phyloP scores from a whole-genome alignment of 2,329 filamentous ascomycete species.

The Ophiostoma pallidulum region DNA sequence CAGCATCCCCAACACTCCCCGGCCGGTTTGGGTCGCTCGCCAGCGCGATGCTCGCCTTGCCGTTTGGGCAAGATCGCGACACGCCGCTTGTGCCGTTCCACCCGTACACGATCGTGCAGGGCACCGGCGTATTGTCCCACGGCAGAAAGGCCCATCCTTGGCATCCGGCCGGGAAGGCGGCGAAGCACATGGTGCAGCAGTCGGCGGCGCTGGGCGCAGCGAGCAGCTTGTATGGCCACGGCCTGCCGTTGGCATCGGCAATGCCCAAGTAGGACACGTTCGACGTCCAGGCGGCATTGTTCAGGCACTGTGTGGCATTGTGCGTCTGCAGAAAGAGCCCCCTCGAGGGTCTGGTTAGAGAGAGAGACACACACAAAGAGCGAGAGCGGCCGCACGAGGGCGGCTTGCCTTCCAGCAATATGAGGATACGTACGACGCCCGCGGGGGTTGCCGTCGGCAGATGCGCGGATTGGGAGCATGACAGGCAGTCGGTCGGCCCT shows the following conservation, averaged over 20 bases:
- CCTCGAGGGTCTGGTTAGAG: not conserved
- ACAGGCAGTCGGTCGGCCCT: not conserved
- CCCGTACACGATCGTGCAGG: constrained; percentile 13
- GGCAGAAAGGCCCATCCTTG: constrained; percentile 15
- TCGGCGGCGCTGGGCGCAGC: not conserved
- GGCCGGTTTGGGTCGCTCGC: not conserved
- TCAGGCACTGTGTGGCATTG: constrained; percentile 1
- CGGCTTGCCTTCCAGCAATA: not conserved
- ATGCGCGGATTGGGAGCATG: not conserved
- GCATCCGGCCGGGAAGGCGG: constrained; percentile 7
- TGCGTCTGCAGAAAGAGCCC: not conserved
- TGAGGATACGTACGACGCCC: not conserved
- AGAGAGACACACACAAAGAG: too few species aligned
- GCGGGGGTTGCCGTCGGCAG: not conserved
- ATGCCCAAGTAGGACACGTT: constrained; percentile 15
- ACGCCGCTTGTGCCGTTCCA: constrained; percentile 8
- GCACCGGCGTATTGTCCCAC: constrained; percentile 12
- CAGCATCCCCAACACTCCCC: constrained; percentile 10
- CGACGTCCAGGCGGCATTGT: not conserved
- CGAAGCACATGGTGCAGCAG: constrained; percentile 12
- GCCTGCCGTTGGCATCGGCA: not conserved
- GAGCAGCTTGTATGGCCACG: constrained; percentile 12
- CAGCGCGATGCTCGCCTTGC: constrained; percentile 9
- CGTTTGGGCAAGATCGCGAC: constrained; percentile 7
- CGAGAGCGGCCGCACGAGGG: too few species aligned